Base-by-base conservation (phyloP, 768 basidiomycete genomes). In the Pulveroboletus sp. region DNA sequence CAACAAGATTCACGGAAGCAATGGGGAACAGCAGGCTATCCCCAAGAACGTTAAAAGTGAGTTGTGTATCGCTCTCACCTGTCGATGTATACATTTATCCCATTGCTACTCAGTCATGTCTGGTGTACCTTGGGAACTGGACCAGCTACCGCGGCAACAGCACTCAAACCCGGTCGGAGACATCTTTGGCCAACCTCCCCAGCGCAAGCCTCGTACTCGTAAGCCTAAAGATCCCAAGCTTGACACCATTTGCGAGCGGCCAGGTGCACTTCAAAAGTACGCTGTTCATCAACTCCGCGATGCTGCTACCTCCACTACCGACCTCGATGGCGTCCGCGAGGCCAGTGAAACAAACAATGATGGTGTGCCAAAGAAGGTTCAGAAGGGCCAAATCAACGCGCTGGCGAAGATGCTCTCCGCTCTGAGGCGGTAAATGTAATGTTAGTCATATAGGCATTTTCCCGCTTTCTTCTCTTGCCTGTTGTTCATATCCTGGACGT, bases 341-440 rank as follows among this genome's bases (percentile, higher is more conserved):
- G 43, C 40, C 17, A 45, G 39, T 47, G 64, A 64, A 52, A 31
- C 50, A 35, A 52, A 49, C 39, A 48, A 46, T 39, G 76, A 78
- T 31, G 73, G 76, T 43, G 70, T 71, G 43, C 79, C 81, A 45
- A 72, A 89, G 77, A 91, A 87, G 72, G 85, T 89, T 62, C 85
- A 90, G 73, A 92, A 85, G 70, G 88, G 86, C 42, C 92, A 93
- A 75, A 93, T 93, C 71, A 84, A 85, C 61, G 80, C 89, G 37
- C 75, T 94, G 60, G 91, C 91, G 50, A 93, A 93, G 83, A 90
- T 94, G 89, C 73, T 93, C 51, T 89, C 84, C 50, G 86, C 86
- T 45, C 69, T 89, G 69, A 77, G 86, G 62, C 83, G 83, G 62
- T 87, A 47, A 66, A 56, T 63, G 61, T 61, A 57, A 65, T 55